phyloP scores from a whole-genome alignment of 371 early-diverging fungal genomes.

The Actinomucor elegans region DNA sequence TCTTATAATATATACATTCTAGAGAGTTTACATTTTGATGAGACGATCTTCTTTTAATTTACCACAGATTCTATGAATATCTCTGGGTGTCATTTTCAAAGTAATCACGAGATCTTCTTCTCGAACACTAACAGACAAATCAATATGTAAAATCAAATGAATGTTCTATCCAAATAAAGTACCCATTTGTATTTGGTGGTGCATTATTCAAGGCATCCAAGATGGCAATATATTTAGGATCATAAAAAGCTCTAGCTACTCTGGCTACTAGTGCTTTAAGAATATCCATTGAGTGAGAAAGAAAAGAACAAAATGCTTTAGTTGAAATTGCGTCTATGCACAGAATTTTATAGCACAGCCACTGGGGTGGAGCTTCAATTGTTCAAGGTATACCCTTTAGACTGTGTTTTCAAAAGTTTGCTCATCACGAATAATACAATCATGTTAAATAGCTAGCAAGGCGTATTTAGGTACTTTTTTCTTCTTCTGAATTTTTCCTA shows the following conservation, averaged over 20 bases:
- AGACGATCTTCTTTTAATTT: slow-evolving; percentile 75
- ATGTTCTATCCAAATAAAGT: too few species aligned
- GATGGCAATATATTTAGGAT: slow-evolving; percentile 76
- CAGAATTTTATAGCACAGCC: too few species aligned
- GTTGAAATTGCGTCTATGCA: too few species aligned
- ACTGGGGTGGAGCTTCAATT: too few species aligned
- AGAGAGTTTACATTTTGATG: slow-evolving; percentile 63
- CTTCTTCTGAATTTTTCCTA: too few species aligned
- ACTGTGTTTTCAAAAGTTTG: too few species aligned
- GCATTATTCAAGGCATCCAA: slow-evolving; percentile 75
- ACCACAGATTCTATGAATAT: slow-evolving; percentile 80
- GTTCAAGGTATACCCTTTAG: too few species aligned
- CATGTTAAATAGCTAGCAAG: too few species aligned
- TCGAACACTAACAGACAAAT: slow-evolving; percentile 31
- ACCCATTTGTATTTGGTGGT: slow-evolving; percentile 49
- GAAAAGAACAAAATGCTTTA: too few species aligned
- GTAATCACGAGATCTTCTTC: slow-evolving; percentile 79
- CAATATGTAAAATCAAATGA: too few species aligned
- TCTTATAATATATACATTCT: not conserved
- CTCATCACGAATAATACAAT: too few species aligned
- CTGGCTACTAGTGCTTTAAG: slow-evolving; percentile 74
- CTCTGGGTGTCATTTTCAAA: slow-evolving; percentile 69
- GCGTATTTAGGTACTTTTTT: too few species aligned
- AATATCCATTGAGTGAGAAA: slow-evolving; percentile 42
- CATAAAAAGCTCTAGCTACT: slow-evolving; percentile 87